Percentiles rank a stretch among this genome's conserved stretches.
phyloP scores from a whole-genome alignment of 2,329 filamentous ascomycete genomes.

The Trichoderma breve region DNA sequence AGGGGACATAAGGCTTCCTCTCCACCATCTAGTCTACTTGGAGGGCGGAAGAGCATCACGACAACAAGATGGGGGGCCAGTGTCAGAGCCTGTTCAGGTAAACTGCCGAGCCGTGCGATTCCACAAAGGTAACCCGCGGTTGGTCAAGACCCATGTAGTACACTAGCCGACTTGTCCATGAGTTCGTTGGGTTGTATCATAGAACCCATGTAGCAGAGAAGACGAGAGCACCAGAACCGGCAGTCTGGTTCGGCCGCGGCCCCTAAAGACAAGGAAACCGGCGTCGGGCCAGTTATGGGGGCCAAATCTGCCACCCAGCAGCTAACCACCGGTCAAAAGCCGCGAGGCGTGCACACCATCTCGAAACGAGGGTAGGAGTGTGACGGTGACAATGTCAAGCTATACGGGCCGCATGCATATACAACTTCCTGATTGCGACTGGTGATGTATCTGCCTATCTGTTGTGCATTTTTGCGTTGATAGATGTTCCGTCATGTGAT shows the following conservation, averaged over 20 bases:
- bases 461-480: neutral
- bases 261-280: neutral
- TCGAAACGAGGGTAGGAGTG: neutral
- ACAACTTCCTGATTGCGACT: constrained; percentile 2
- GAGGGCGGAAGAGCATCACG: constrained; percentile 1
- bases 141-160: neutral
- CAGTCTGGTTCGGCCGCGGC: constrained; percentile 19
- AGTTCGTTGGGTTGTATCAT: neutral
- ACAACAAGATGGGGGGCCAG: neutral
- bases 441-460: neutral
- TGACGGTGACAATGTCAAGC: neutral
- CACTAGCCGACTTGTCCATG: neutral
- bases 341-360: neutral
- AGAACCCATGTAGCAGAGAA: constrained; percentile 1
- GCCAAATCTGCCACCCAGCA: constrained; percentile 9
- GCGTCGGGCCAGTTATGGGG: neutral
- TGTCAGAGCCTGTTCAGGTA: neutral
- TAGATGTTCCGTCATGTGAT: neutral
- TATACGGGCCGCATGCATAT: neutral
- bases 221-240: constrained; percentile 18
- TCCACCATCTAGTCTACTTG: constrained; percentile 1
- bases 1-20: neutral
- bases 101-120: neutral
- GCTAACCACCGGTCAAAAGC: neutral
- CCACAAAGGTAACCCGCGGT: neutral